Percentiles rank a stretch among this genome's conserved stretches.
phyloP scores from a whole-genome alignment of 306 rosid species.

The Corylus avellana region DNA sequence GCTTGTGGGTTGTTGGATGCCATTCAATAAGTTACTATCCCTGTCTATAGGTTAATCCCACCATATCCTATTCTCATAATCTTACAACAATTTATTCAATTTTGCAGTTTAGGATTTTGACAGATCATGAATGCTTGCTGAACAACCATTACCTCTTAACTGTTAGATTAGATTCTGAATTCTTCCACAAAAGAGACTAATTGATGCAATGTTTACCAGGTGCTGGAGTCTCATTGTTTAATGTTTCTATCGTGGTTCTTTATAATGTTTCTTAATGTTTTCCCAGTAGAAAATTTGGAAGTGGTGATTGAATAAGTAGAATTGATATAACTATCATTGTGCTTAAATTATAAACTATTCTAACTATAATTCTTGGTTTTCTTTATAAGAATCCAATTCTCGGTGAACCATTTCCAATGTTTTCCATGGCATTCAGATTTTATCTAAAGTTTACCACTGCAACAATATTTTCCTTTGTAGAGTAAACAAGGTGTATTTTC shows the following conservation, averaged over 20 bases:
- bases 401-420: neutral
- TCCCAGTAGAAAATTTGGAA: neutral
- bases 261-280: neutral
- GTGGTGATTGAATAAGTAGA: neutral
- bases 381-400: neutral
- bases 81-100: too few relatives aligned
- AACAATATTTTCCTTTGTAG: neutral
- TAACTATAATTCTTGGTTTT: neutral
- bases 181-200: neutral
- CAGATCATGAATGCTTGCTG: neutral
- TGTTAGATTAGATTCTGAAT: neutral
- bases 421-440: neutral
- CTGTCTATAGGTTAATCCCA: too few relatives aligned
- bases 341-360: neutral
- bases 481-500: conserved; percentile 1
- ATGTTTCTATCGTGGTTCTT: neutral
- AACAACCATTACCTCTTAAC: neutral
- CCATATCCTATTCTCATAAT: too few relatives aligned
- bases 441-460: neutral
- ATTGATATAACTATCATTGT: neutral
- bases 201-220: neutral
- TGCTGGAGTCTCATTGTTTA: neutral
- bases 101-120: neutral
- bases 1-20: too few relatives aligned
- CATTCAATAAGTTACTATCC: too few relatives aligned